phyloP scores from a whole-genome alignment of 257 asterid species.

The Ajuga chamaepitys region DNA sequence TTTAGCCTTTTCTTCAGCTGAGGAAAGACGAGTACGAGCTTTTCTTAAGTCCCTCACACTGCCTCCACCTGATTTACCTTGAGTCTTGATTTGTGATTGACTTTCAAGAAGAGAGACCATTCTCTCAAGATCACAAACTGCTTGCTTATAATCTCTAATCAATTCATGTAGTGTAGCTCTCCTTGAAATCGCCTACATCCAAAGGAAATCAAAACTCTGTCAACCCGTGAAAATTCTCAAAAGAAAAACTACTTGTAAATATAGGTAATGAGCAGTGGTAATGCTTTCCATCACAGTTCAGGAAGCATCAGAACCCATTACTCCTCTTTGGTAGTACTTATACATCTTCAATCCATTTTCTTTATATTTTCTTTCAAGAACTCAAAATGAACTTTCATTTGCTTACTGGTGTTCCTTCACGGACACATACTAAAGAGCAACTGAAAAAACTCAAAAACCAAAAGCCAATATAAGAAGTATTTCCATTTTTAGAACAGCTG shows the following conservation, averaged over 20 bases:
- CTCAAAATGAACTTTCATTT: not conserved
- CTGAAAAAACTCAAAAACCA: too few species aligned
- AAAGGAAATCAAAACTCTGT: conserved; percentile 9
- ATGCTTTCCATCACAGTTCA: not conserved
- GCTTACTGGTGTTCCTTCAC: not conserved
- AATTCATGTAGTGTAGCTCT: conserved; percentile 85
- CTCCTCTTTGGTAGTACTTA: not conserved
- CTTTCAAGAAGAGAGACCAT: conserved; percentile 59
- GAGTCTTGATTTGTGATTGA: conserved; percentile 39
- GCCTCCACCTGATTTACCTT: conserved; percentile 44
- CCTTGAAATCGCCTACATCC: conserved; percentile 79
- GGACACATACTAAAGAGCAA: too few species aligned
- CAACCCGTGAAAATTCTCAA: conserved; percentile 1
- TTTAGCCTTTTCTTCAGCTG: conserved; percentile 60
- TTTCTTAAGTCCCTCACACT: conserved; percentile 50
- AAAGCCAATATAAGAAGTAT: too few species aligned
- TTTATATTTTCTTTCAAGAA: not conserved
- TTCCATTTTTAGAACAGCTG: too few species aligned
- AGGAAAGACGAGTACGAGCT: conserved; percentile 57
- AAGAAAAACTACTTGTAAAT: not conserved
- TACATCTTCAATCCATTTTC: not conserved
- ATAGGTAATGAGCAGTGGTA: not conserved
- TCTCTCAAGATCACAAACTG: conserved; percentile 59
- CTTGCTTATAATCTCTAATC: conserved; percentile 85
- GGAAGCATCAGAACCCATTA: not conserved